These are phyloP conservation scores for Plasmodium gaboni DNA, from an alignment of 169 alveolate species.

Conservation along the genomic window DNA sequence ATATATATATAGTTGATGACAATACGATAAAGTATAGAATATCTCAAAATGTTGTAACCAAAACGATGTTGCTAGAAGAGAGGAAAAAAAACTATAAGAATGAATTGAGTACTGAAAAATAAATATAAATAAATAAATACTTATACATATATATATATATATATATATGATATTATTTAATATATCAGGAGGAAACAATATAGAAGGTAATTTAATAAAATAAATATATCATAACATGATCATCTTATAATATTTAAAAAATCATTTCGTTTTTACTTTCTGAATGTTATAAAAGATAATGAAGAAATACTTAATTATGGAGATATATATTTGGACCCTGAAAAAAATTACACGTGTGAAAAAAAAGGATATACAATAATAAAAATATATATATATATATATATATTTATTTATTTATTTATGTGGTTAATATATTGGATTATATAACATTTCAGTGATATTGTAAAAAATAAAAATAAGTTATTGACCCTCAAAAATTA, in stretches of 20 bases:
- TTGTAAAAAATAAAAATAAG: constrained; percentile 58
- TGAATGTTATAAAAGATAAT: constrained; percentile 8
- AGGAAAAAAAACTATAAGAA: constrained; percentile 26
- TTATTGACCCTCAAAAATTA: constrained; percentile 57
- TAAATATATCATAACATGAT: no score
- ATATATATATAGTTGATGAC: constrained; percentile 6
- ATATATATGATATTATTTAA: not conserved
- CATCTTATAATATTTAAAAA: no score
- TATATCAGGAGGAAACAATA: constrained; percentile 1
- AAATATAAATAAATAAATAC: not conserved
- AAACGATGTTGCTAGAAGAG: constrained; percentile 24
- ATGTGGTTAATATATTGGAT: not conserved
- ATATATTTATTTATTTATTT: not conserved
- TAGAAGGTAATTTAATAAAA: not conserved
- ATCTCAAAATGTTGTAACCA: constrained; percentile 43
- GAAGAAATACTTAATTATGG: constrained; percentile 1
- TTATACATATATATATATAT: not conserved
- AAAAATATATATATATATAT: not conserved
- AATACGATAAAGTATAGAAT: constrained; percentile 15
- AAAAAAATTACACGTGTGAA: constrained; percentile 36
- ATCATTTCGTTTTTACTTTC: not conserved
- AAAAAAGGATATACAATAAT: not conserved
- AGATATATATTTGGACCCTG: constrained; percentile 53
- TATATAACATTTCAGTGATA: constrained; percentile 32
- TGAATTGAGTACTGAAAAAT: constrained; percentile 32